Conservation (phyloP, 208 protist genomes). For the Crithidia bombi region DNA sequence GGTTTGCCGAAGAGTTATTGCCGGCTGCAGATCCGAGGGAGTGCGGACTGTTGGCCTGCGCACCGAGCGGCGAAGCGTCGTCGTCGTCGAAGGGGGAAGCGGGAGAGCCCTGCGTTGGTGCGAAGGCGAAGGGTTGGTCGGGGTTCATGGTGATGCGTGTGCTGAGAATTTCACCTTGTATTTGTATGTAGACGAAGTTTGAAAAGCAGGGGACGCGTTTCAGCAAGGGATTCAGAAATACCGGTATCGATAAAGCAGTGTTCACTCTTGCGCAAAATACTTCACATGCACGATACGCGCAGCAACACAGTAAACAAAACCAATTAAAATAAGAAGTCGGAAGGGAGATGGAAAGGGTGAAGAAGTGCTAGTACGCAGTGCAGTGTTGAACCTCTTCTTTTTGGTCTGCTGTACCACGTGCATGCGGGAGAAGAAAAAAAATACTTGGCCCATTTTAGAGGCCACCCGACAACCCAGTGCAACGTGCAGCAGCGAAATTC, state of each 20-base stretch:
- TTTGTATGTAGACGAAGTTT: background rate
- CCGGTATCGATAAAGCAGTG: background rate
- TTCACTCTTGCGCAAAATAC: background rate
- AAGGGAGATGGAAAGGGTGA: no score
- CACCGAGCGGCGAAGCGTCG: conserved; percentile 15
- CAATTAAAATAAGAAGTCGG: no score
- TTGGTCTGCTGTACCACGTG: no score
- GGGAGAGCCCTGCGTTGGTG: conserved; percentile 17
- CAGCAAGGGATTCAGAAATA: background rate
- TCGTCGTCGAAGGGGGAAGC: conserved; percentile 16
- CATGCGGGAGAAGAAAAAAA: no score
- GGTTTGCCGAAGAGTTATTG: background rate
- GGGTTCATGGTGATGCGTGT: conserved; percentile 18
- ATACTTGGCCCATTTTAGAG: no score
- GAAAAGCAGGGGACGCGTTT: background rate
- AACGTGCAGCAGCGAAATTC: no score
- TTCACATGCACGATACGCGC: no score
- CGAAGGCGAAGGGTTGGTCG: conserved; percentile 8
- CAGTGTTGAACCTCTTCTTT: no score
- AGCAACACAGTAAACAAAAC: no score
- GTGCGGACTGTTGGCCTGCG: background rate
- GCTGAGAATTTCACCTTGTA: background rate
- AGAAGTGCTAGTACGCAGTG: no score
- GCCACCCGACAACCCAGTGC: no score
- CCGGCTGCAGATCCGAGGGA: conserved; percentile 1